Conservation (phyloP, 805 yeast genomes). For the Spathaspora arborariae region DNA sequence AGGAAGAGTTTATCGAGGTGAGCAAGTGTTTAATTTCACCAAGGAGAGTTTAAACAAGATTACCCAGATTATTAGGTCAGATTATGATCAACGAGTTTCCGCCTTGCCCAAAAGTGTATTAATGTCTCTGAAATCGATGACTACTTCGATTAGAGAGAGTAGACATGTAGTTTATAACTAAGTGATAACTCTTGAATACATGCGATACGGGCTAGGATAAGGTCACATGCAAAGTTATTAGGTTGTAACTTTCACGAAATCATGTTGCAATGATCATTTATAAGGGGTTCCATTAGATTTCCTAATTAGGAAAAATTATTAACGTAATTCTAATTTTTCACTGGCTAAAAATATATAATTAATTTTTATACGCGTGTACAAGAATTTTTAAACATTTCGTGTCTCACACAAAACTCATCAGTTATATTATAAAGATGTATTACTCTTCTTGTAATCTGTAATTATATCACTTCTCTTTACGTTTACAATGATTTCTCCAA, state of each 20-base stretch:
- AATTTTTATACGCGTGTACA: not conserved
- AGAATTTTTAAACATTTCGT: slow-evolving; percentile 1
- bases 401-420: not conserved
- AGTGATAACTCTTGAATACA: too few relatives aligned
- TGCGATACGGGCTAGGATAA: too few relatives aligned
- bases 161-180: too few relatives aligned
- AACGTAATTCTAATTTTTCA: not conserved
- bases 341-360: not conserved
- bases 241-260: too few relatives aligned
- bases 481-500: slow-evolving; percentile 1
- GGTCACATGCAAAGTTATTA: too few relatives aligned
- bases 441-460: not conserved
- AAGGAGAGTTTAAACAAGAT: not conserved
- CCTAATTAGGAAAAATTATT: slow-evolving; percentile 9
- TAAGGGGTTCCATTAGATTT: slow-evolving; percentile 3
- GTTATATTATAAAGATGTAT: not conserved
- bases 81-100: not conserved
- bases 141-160: not conserved
- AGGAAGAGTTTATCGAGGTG: not conserved
- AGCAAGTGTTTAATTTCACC: not conserved
- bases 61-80: not conserved
- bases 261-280: not conserved
- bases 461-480: not conserved
- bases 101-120: not conserved
- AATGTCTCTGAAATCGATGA: not conserved